Conservation (phyloP, 139 green algal genomes). For the Zygnema cylindricum region DNA sequence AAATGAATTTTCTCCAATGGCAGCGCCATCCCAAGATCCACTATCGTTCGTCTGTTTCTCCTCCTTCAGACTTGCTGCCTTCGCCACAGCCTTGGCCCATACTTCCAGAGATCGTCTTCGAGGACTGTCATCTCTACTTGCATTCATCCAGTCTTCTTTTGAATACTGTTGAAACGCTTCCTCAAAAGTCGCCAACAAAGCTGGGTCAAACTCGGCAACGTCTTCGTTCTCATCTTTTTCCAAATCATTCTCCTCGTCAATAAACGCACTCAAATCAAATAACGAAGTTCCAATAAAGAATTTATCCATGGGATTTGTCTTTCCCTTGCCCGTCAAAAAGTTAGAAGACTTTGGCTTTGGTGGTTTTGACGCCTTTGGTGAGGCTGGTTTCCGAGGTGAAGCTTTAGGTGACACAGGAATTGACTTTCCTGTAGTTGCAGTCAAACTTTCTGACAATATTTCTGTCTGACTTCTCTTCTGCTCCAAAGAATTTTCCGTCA, state of each 20-base stretch:
- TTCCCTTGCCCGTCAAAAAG: not conserved
- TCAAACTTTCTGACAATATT: not conserved
- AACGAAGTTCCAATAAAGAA: not conserved
- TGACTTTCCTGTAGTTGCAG: not conserved
- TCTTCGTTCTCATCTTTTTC: not conserved
- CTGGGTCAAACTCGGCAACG: not conserved
- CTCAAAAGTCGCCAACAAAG: not conserved
- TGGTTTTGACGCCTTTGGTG: not conserved
- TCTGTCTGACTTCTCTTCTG: too few relatives aligned
- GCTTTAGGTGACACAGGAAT: not conserved
- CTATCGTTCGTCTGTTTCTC: not conserved
- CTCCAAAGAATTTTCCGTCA: too few relatives aligned
- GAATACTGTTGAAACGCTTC: not conserved
- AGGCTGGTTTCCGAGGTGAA: not conserved
- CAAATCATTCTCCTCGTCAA: not conserved
- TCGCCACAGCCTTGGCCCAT: not conserved
- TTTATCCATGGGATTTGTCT: not conserved
- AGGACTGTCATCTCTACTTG: not conserved
- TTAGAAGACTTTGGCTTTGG: not conserved
- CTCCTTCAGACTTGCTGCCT: not conserved
- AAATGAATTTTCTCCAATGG: too few relatives aligned
- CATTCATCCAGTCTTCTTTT: not conserved
- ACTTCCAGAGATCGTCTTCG: not conserved
- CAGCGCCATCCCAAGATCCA: too few relatives aligned
- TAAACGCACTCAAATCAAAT: not conserved